Evolutionary conservation across 768 basidiomycete genomes (phyloP).

Genomic region (Suillus tomentosus): DNA sequence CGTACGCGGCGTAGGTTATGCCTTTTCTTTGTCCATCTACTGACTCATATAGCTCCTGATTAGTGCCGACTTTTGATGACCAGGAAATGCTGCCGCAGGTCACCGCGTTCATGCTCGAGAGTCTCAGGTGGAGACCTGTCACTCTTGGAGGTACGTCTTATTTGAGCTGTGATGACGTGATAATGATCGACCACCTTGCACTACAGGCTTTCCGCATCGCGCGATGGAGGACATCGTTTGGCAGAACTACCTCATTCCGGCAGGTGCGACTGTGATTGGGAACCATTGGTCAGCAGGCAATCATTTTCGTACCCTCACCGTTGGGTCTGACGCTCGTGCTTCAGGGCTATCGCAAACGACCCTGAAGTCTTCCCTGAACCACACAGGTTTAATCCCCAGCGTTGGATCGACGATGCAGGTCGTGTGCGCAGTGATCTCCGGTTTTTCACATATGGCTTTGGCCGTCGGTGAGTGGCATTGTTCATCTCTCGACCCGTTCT

Average conservation of each 20-base stretch:
- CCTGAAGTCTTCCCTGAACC: slow-evolving; percentile 56
- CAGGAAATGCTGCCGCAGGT: slow-evolving; percentile 36
- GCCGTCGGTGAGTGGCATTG: slow-evolving; percentile 27
- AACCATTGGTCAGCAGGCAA: slow-evolving; percentile 38
- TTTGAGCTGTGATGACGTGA: neutral
- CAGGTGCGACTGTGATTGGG: slow-evolving; percentile 39
- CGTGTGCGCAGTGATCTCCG: slow-evolving; percentile 27
- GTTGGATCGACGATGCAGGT: slow-evolving; percentile 44
- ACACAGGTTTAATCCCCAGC: slow-evolving; percentile 52
- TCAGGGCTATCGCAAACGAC: slow-evolving; percentile 49
- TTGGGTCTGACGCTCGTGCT: neutral
- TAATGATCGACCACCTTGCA: slow-evolving; percentile 12
- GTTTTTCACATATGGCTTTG: slow-evolving; percentile 39
- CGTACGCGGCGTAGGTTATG: slow-evolving; percentile 27
- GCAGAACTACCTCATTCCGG: slow-evolving; percentile 41
- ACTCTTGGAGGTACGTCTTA: slow-evolving; percentile 26
- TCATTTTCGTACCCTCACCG: neutral
- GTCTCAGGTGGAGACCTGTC: slow-evolving; percentile 40
- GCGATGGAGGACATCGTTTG: slow-evolving; percentile 57
- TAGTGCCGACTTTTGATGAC: slow-evolving; percentile 42
- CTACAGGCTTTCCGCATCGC: slow-evolving; percentile 58
- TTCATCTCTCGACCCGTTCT: neutral
- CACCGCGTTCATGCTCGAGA: slow-evolving; percentile 40
- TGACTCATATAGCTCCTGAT: neutral
- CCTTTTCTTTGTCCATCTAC: neutral